Evolutionary conservation across 2,329 filamentous ascomycete genomes (phyloP), one percentile per base, ranked within the genome.

Genomic region (Aspergillus sp.): DNA sequence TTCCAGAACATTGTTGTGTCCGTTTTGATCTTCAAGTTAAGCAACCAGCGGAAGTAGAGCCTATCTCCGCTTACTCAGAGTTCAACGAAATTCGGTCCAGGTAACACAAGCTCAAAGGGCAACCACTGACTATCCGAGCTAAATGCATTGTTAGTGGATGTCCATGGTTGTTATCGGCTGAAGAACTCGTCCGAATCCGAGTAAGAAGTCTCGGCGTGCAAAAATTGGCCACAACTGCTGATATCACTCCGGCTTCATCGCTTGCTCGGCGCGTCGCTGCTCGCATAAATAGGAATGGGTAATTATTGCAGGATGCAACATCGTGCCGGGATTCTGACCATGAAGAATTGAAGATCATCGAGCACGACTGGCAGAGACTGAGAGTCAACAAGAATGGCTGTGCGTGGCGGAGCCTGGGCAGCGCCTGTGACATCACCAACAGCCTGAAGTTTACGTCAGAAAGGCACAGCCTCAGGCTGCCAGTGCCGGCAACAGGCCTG

Each of bases 371-470:
- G 12, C 14, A 25, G 19, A 46, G 23, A 12, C 11, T 23, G 19
- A 46, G 23, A 12, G 43, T 23, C 14, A 46, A 46, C 14, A 46
- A 46, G n/a, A 37, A 37, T 37, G 35, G 21, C 15, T 35, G 8
- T 47, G 5, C 11, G 39, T 55, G 45, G 35, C 53, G 52, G 43
- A 33, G 40, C 27, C 33, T 54, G 41, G 52, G 52, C 52, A 40
- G 35, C 35, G 15, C 35, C 27, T 8, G 27, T 54, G 52, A 54
- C 52, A 54, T 54, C 52, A 54, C 21, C 52, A 31, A 3, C 8
- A 31, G 19, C 25, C n/a, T 48, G 27, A 5, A 14, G 21, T 21
- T 46, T 39, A 54, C 51, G 39, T 54, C 51, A 54, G 33, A 23
- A 44, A 41, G 21, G 31, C 47, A 40, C 19, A 51, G 31, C 48